phyloP scores from a whole-genome alignment of 2,329 filamentous ascomycete species.

The Aspergillus fischeri region DNA sequence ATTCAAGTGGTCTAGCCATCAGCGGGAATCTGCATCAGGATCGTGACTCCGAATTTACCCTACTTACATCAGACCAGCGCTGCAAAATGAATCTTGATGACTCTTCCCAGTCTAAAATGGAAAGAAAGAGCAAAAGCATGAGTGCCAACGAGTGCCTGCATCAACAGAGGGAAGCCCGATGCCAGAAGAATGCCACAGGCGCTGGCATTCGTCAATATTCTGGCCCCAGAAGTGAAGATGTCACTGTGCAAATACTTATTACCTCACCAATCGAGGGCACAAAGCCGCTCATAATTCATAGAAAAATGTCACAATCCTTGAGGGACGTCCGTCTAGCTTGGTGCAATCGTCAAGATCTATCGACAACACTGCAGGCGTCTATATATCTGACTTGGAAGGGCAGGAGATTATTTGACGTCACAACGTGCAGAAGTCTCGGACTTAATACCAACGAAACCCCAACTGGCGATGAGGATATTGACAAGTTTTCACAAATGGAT shows the following conservation, averaged over 20 bases:
- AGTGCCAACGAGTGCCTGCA: not conserved
- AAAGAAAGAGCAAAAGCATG: not conserved
- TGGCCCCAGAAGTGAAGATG: slow-evolving; percentile 34
- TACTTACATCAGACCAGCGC: not conserved
- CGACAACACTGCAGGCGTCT: slow-evolving; percentile 45
- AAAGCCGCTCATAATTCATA: slow-evolving; percentile 58
- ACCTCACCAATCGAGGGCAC: slow-evolving; percentile 62
- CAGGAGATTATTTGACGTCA: slow-evolving; percentile 68
- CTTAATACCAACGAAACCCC: slow-evolving; percentile 47
- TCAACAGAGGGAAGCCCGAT: not conserved
- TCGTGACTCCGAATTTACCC: not conserved
- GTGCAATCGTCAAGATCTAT: slow-evolving; percentile 59
- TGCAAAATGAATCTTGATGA: not conserved
- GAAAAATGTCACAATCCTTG: slow-evolving; percentile 64
- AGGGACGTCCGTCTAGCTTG: slow-evolving; percentile 65
- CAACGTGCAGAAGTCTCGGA: slow-evolving; percentile 66
- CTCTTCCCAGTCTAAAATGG: not conserved
- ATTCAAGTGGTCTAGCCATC: not conserved
- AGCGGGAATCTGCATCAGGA: not conserved
- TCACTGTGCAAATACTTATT: slow-evolving; percentile 62
- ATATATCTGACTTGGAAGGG: slow-evolving; percentile 78
- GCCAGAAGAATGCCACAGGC: not conserved
- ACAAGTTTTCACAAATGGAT: slow-evolving; percentile 46
- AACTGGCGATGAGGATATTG: slow-evolving; percentile 31
- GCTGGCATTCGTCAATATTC: not conserved